phyloP scores from a whole-genome alignment of 192 early-diverging fungal species.

The Backusella psychrophila region DNA sequence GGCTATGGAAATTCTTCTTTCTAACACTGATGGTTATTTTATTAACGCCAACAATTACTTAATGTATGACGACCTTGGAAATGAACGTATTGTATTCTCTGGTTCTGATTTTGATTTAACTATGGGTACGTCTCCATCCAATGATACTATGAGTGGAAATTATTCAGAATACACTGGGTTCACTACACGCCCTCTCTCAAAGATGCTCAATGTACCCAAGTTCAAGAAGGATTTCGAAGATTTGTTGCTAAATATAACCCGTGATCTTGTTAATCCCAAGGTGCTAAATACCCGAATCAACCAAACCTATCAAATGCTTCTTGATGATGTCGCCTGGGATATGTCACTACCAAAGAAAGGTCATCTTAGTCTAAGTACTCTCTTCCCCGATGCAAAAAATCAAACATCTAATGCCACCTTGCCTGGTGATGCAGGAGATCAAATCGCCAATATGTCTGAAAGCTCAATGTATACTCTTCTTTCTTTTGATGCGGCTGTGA shows the following conservation, averaged over 20 bases:
- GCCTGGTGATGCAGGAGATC: too few relatives aligned
- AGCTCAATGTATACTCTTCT: too few relatives aligned
- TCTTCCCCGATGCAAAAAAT: too few relatives aligned
- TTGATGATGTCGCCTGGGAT: conserved; percentile 14
- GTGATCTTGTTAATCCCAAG: not conserved
- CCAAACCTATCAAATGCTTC: not conserved
- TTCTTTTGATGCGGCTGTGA: too few relatives aligned
- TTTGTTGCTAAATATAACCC: not conserved
- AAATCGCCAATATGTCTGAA: too few relatives aligned
- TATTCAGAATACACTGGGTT: not conserved
- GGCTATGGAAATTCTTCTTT: conserved; percentile 17
- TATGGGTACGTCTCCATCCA: not conserved
- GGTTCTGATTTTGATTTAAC: not conserved
- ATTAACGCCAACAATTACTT: conserved; percentile 18
- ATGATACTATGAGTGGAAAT: not conserved
- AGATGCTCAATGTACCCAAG: not conserved
- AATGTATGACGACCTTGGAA: conserved; percentile 15
- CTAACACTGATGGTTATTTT: conserved; percentile 17
- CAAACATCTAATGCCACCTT: too few relatives aligned
- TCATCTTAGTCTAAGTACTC: too few relatives aligned
- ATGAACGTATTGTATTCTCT: not conserved
- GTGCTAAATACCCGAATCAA: not conserved
- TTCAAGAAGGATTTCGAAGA: not conserved
- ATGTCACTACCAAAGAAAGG: not conserved
- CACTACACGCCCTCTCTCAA: not conserved